Conservation (phyloP, 345 rosid species). For the Citrus trifoliata region DNA sequence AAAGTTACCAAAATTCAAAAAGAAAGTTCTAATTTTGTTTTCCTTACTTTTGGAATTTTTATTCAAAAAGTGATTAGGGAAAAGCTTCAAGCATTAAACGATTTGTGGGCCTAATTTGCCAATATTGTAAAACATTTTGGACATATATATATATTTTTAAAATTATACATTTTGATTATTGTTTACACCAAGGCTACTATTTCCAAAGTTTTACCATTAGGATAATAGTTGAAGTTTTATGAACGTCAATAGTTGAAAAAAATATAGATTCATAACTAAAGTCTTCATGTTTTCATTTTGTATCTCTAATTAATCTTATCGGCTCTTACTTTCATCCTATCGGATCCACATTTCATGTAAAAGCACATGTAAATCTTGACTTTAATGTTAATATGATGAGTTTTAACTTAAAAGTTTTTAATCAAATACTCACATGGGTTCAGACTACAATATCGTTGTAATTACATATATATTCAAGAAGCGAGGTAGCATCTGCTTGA, state of each 20-base stretch:
- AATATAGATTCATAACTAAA: background rate
- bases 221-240: too few relatives aligned
- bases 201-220: background rate
- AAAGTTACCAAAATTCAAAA: background rate
- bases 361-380: background rate
- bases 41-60: background rate
- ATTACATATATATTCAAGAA: too few relatives aligned
- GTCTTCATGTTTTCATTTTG: background rate
- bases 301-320: too few relatives aligned
- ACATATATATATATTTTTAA: too few relatives aligned
- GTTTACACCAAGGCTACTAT: background rate
- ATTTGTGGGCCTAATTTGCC: constrained; percentile 23
- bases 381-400: background rate
- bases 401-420: background rate
- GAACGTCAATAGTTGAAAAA: too few relatives aligned
- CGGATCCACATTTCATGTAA: background rate
- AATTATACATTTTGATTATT: background rate
- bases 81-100: constrained; percentile 22
- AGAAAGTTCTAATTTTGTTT: background rate
- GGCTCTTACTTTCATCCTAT: background rate
- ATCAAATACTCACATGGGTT: background rate
- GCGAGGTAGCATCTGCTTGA: too few relatives aligned
- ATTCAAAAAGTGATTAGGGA: constrained; percentile 12
- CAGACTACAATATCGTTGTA: background rate
- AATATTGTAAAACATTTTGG: background rate